Conservation (phyloP, 2,329 filamentous ascomycete species). For the Epichloe baconii region DNA sequence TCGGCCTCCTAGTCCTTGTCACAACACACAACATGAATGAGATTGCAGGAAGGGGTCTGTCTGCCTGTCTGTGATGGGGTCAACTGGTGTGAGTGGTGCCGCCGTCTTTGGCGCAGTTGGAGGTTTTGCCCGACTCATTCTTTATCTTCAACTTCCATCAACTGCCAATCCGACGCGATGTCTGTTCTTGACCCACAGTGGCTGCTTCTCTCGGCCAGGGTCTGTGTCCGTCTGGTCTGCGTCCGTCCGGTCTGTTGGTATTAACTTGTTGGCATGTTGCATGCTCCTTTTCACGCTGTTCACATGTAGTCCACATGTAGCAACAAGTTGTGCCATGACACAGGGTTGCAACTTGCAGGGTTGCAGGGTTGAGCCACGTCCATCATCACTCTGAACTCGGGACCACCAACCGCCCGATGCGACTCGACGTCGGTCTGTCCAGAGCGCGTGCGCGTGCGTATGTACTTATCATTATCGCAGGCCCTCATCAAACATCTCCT, state of each 20-base stretch:
- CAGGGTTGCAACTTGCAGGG: too few relatives aligned
- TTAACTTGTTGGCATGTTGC: not conserved
- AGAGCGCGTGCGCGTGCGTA: too few relatives aligned
- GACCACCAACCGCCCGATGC: too few relatives aligned
- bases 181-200: not conserved
- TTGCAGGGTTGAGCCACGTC: too few relatives aligned
- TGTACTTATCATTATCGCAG: too few relatives aligned
- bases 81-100: not conserved
- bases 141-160: constrained; percentile 1
- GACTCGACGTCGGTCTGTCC: too few relatives aligned
- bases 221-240: not conserved
- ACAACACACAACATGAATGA: not conserved
- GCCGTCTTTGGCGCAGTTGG: not conserved
- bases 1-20: not conserved
- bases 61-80: not conserved
- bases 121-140: not conserved
- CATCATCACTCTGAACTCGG: too few relatives aligned
- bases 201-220: not conserved
- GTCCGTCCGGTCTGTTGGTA: not conserved
- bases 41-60: not conserved
- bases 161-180: not conserved
- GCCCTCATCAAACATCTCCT: too few relatives aligned
- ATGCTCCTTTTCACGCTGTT: too few relatives aligned
- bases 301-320: too few relatives aligned
- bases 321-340: too few relatives aligned